These are phyloP conservation scores for Magnaporthiopsis rhizophila DNA, from an alignment of 2,329 filamentous ascomycete genomes.

Conservation along the genomic window DNA sequence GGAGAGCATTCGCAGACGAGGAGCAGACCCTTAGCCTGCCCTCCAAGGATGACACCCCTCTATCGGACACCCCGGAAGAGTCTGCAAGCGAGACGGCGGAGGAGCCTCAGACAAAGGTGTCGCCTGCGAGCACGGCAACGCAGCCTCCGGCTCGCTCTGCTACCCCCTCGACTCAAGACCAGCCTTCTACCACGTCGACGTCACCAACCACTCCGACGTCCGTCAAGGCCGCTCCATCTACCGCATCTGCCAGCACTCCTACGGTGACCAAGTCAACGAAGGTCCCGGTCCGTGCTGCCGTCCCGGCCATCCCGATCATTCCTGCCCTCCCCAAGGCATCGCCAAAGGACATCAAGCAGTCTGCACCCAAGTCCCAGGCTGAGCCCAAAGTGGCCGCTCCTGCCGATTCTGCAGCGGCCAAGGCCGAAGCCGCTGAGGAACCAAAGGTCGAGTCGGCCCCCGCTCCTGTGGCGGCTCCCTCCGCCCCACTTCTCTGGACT, in stretches of 20 bases:
- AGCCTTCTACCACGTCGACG: conserved; percentile 24
- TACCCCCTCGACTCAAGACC: conserved; percentile 23
- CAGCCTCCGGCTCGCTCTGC: conserved; percentile 17
- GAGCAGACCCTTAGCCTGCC: conserved; percentile 33
- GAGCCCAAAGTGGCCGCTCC: conserved; percentile 16
- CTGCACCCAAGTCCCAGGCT: conserved; percentile 14
- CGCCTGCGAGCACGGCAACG: conserved; percentile 3
- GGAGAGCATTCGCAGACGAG: conserved; percentile 26
- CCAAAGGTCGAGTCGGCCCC: conserved; percentile 11
- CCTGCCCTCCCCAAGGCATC: conserved; percentile 36
- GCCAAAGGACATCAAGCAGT: conserved; percentile 21
- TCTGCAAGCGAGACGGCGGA: conserved; percentile 9
- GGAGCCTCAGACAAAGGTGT: background rate
- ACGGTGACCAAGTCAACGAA: conserved; percentile 21
- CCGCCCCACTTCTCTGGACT: conserved; percentile 30
- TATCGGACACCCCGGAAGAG: conserved; percentile 17
- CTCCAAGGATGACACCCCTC: conserved; percentile 24
- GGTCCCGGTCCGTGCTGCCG: conserved; percentile 24
- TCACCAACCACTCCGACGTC: conserved; percentile 29
- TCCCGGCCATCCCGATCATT: conserved; percentile 36
- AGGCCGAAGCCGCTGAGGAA: background rate
- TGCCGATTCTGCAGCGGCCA: conserved; percentile 4
- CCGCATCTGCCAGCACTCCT: conserved; percentile 15
- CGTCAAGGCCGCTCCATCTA: conserved; percentile 17
- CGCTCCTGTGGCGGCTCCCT: conserved; percentile 18